These are phyloP conservation scores for Bauhinia variegata DNA, from an alignment of 306 rosid species.

Conservation along the genomic window DNA sequence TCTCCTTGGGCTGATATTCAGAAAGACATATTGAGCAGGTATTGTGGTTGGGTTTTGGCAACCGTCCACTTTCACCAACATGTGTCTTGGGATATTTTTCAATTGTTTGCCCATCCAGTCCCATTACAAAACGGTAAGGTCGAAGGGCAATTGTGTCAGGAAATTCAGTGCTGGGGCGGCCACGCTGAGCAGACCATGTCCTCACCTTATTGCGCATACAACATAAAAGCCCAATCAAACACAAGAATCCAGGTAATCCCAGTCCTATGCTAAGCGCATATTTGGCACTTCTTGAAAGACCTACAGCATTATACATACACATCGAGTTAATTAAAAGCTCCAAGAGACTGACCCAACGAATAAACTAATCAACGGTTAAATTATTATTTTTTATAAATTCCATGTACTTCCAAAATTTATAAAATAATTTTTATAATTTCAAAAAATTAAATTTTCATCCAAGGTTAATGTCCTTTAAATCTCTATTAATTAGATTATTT, in stretches of 20 bases:
- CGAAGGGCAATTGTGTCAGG: constrained; percentile 22
- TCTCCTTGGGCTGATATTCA: constrained; percentile 67
- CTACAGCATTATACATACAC: too few relatives aligned
- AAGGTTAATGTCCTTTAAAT: too few relatives aligned
- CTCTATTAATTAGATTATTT: too few relatives aligned
- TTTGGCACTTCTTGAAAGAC: constrained; percentile 57
- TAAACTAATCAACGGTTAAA: too few relatives aligned
- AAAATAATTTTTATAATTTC: too few relatives aligned
- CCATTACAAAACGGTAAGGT: constrained; percentile 34
- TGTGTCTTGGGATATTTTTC: constrained; percentile 64
- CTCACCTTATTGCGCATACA: constrained; percentile 35
- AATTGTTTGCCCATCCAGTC: constrained; percentile 71
- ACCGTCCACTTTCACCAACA: constrained; percentile 54
- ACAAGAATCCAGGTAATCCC: constrained; percentile 62
- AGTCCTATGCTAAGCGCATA: constrained; percentile 64
- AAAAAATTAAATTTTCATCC: too few relatives aligned
- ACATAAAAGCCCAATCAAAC: constrained; percentile 50
- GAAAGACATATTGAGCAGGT: constrained; percentile 67
- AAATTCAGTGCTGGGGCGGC: constrained; percentile 3
- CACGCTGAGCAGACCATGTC: constrained; percentile 10
- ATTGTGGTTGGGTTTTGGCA: constrained; percentile 58
- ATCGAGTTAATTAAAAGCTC: background rate
- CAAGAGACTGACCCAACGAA: background rate
- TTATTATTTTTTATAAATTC: too few relatives aligned
- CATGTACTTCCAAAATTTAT: too few relatives aligned